Evolutionary conservation across 2,329 filamentous ascomycete genomes (phyloP).

Genomic region (Fonsecaea monophora): DNA sequence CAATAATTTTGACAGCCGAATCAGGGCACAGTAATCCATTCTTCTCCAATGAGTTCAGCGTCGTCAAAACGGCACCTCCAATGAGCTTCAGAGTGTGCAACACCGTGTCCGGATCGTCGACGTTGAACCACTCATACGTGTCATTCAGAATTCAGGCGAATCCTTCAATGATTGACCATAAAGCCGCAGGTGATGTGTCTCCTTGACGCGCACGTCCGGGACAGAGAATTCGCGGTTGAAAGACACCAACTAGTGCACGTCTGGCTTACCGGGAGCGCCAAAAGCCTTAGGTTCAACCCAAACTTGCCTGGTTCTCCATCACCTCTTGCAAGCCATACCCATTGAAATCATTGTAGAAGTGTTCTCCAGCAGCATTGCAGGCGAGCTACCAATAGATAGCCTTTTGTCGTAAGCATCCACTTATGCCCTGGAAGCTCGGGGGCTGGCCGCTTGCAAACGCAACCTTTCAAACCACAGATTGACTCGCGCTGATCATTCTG

Average conservation of each 20-base stretch:
- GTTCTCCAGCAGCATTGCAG: neutral
- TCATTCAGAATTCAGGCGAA: constrained; percentile 16
- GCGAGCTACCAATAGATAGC: constrained; percentile 3
- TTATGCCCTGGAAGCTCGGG: constrained; percentile 10
- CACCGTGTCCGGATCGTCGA: constrained; percentile 12
- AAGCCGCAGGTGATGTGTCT: constrained; percentile 3
- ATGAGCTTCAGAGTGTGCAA: constrained; percentile 19
- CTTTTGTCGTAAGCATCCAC: constrained; percentile 22
- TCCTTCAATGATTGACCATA: constrained; percentile 22
- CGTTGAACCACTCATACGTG: constrained; percentile 3
- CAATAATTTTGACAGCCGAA: constrained; percentile 23
- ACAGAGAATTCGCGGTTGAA: constrained; percentile 17
- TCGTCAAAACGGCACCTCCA: constrained; percentile 19
- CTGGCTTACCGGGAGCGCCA: neutral
- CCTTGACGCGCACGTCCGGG: neutral
- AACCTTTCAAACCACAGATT: constrained; percentile 12
- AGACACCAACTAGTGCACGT: neutral
- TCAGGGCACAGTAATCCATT: constrained; percentile 15
- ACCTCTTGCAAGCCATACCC: constrained; percentile 28
- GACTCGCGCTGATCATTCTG: constrained; percentile 6
- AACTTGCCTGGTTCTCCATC: constrained; percentile 29
- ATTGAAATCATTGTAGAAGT: constrained; percentile 19
- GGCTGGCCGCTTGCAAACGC: constrained; percentile 19
- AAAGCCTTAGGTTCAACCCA: neutral
- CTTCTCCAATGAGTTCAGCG: constrained; percentile 20